Base-by-base conservation (phyloP, 2,329 filamentous ascomycete genomes). In the Emergomyces orientalis region DNA sequence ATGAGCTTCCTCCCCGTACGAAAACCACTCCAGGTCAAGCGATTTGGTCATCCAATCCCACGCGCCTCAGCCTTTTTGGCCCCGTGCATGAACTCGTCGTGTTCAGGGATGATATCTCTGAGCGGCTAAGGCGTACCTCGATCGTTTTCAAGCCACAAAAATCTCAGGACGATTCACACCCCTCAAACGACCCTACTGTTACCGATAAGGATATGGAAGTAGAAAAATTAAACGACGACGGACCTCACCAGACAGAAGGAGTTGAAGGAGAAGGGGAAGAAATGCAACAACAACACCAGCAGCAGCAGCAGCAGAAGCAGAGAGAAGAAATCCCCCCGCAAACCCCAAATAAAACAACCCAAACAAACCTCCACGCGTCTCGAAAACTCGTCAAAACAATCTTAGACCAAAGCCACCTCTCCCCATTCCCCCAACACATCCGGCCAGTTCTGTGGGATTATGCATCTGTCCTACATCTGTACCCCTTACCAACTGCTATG, bases 401-500 rank as follows among this genome's bases (percentile, higher is more conserved):
- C 11, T 82, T 99, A 8, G 92, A 96, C 68, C 94, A 99, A 76
- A 90, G 90, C 5, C 89, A 91, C 67, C 82, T 99, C 13, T 87
- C 89, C 0, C 94, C 94, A 0, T 99, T 97, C 75, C 86, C 90
- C 0, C 82, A 91, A n/a, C 78, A 85, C 0, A 82, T 85, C 39
- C 84, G 93, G 0, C 94, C 94, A 0, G 84, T 96, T 4, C 85
- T 96, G 67, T 97, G 94, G 94, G 93, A 97, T 75, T 90, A 89
- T 73, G 86, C 87, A 0, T 81, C 84, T 5, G 79, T 88, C 2
- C 75, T 97, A 66, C 88, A 90, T 62, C 78, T 99, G 27, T 97
- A 97, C 73, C 94, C 93, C 9, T 77, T 97, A 34, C 94, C 94
- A 1, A 93, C 90, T 25, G 86, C 89, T 0, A 79, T 97, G 71